phyloP scores from a whole-genome alignment of 768 basidiomycete species.

The Phallus indusiatus region DNA sequence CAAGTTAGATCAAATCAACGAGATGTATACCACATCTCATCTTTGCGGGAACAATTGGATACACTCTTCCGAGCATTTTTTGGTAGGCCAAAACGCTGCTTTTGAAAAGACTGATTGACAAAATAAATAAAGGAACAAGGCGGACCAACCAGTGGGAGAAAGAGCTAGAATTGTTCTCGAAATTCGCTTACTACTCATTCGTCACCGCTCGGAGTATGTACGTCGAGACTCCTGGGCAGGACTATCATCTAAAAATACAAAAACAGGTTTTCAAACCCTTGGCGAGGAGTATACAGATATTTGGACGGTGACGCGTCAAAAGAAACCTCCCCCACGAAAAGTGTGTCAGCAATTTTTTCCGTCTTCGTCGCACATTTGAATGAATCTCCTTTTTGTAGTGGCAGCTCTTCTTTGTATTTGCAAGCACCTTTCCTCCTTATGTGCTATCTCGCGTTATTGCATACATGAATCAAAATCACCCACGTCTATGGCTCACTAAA shows the following conservation, averaged over 20 bases:
- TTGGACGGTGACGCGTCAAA: conserved; percentile 53
- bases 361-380: not conserved
- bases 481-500: conserved; percentile 21
- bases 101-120: conserved; percentile 1
- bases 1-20: conserved; percentile 80
- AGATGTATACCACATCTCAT: conserved; percentile 68
- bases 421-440: conserved; percentile 60
- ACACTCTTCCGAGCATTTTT: conserved; percentile 67
- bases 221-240: not conserved
- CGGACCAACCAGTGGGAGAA: conserved; percentile 75
- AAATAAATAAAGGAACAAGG: conserved; percentile 49
- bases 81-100: conserved; percentile 35
- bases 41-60: conserved; percentile 67
- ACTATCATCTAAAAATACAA: conserved; percentile 2
- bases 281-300: conserved; percentile 90
- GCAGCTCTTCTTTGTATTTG: conserved; percentile 49
- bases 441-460: conserved; percentile 41
- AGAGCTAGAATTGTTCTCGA: conserved; percentile 62
- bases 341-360: conserved; percentile 9
- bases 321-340: conserved; percentile 34
- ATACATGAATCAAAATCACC: conserved; percentile 24
- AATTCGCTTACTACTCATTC: conserved; percentile 62
- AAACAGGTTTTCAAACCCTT: conserved; percentile 64
- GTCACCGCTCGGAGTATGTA: conserved; percentile 63
- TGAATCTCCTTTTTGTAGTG: conserved; percentile 11